Base-by-base conservation (phyloP, 2,329 filamentous ascomycete genomes). In the Sporothrix schenckii region DNA sequence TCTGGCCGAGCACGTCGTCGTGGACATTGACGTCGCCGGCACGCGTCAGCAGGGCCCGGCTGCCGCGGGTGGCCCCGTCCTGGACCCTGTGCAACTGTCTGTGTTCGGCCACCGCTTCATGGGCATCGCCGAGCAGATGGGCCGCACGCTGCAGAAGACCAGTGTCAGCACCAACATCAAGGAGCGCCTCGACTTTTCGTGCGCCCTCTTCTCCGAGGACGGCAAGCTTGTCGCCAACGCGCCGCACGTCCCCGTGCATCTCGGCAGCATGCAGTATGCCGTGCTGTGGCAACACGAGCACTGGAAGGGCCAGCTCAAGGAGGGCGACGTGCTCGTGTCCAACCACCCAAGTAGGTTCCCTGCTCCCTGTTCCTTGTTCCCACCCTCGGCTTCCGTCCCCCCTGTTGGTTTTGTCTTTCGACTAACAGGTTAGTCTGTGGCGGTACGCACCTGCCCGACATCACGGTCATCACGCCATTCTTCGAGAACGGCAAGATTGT, bases 71-170 rank as follows among this genome's bases (percentile, higher is more conserved):
- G 54, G 54, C 30, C 54, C 30, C 10, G 54, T 85, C 68, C 88
- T 92, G 0, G 90, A 94, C 77, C 91, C 91, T 0, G 91, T 94
- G 74, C 85, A 92, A 80, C 84, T 94, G 2, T 91, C 88, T 76
- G 91, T 94, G 71, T 94, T 94, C 74, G 90, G 89, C 0, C 91
- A 94, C 77, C 86, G 92, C 9, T 94, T 94, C 80, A 94, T 94
- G 91, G 89, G 90, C 7, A 93, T 94, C 75, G 92, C 92, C 1
- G 92, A 94, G 79, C 91, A 94, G 76, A 94, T 94, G 92, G 91
- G 92, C 0, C 83, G 90, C 70, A 89, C 91, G 11, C 80, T 94
- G 14, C 91, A 94, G 76, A 94, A 94, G 81, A 93, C 91, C 0
- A 91, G 89, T 76, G 90, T 94, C 69, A 91, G 88, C 75, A 92